Evolutionary conservation across 78 protist genomes (phyloP).

Genomic region (Salpingoeca rosetta): DNA sequence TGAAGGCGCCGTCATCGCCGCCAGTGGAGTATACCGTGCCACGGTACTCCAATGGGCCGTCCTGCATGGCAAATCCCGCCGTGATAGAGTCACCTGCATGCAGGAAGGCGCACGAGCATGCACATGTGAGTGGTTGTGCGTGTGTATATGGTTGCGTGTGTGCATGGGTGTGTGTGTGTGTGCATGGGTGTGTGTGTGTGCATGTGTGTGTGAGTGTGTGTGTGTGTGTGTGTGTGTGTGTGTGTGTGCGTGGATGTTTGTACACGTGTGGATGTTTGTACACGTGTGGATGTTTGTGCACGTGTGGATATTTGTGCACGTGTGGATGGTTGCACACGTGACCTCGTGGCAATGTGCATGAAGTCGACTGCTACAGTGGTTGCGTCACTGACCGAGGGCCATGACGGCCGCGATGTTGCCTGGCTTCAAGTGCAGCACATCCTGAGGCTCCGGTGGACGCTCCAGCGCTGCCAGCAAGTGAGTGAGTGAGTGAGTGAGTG

Average conservation of each 20-base stretch:
- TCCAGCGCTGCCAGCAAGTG: no score
- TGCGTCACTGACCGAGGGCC: neutral
- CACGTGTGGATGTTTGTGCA: no score
- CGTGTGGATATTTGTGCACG: no score
- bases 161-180: neutral
- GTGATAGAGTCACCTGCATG: neutral
- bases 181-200: neutral
- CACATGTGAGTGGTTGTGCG: neutral
- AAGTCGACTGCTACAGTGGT: neutral
- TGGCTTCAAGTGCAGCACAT: neutral
- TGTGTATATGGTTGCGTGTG: neutral
- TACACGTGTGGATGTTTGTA: no score
- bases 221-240: no score
- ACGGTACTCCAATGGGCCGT: neutral
- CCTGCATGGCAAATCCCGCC: neutral
- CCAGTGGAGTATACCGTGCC: neutral
- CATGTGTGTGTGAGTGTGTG: neutral
- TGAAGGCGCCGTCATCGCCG: neutral
- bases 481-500: no score
- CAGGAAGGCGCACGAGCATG: neutral
- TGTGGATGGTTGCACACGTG: no score
- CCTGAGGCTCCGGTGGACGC: neutral
- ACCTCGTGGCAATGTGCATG: neutral
- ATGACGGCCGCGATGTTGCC: neutral
- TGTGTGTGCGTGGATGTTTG: no score